phyloP scores from a whole-genome alignment of 2,329 filamentous ascomycete genomes.

The Fusarium agapanthi region DNA sequence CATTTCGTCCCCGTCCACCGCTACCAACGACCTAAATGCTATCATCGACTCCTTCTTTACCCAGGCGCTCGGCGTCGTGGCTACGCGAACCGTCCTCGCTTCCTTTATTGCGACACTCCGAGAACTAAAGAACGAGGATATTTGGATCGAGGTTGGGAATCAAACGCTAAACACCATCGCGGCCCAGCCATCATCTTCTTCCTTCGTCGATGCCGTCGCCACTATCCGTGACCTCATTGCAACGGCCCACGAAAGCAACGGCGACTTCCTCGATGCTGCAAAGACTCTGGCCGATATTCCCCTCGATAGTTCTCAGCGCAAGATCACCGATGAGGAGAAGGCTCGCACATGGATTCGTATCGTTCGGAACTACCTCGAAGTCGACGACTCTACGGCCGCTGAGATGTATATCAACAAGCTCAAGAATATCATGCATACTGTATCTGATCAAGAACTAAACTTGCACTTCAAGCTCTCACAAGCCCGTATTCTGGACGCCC shows the following conservation, averaged over 20 bases:
- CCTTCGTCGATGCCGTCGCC: slow-evolving; percentile 85
- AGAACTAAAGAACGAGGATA: slow-evolving; percentile 66
- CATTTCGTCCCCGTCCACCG: slow-evolving; percentile 51
- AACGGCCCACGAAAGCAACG: slow-evolving; percentile 81
- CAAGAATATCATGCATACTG: slow-evolving; percentile 87
- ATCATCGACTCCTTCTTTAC: slow-evolving; percentile 74
- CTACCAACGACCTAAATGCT: slow-evolving; percentile 68
- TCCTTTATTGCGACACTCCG: slow-evolving; percentile 72
- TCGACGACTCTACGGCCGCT: slow-evolving; percentile 86
- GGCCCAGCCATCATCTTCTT: slow-evolving; percentile 70
- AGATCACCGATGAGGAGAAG: slow-evolving; percentile 83
- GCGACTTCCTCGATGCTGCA: slow-evolving; percentile 83
- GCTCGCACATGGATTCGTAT: slow-evolving; percentile 92
- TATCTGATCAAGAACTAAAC: slow-evolving; percentile 76
- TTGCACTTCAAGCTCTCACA: slow-evolving; percentile 91
- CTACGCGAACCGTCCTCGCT: slow-evolving; percentile 74
- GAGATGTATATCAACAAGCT: slow-evolving; percentile 92
- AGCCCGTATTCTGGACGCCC: slow-evolving; percentile 91
- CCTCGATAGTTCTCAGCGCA: slow-evolving; percentile 87
- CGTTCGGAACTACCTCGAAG: slow-evolving; percentile 91
- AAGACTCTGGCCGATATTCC: slow-evolving; percentile 83
- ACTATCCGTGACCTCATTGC: slow-evolving; percentile 83
- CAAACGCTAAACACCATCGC: slow-evolving; percentile 74
- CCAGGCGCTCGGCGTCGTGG: slow-evolving; percentile 78
- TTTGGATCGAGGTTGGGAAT: slow-evolving; percentile 79